These are phyloP conservation scores for Pachysolen tannophilus DNA, from an alignment of 805 yeast genomes.

Conservation along the genomic window DNA sequence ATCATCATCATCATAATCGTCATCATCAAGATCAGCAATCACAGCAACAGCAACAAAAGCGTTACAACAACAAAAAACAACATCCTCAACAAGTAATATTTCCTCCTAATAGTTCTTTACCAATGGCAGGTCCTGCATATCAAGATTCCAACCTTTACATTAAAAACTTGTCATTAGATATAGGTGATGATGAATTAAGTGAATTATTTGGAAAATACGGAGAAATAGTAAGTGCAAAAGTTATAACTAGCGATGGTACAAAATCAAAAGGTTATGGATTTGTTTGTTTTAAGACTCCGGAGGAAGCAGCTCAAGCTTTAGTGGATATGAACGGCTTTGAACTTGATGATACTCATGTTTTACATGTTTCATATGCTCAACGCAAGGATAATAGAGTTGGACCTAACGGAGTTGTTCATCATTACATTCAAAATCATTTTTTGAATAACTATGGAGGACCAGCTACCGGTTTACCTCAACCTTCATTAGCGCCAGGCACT, in stretches of 20 bases:
- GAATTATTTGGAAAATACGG: slow-evolving; percentile 40
- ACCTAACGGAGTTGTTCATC: slow-evolving; percentile 22
- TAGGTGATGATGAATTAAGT: slow-evolving; percentile 45
- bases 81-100: slow-evolving; percentile 5
- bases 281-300: slow-evolving; percentile 61
- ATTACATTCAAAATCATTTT: slow-evolving; percentile 26
- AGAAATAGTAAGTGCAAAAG: slow-evolving; percentile 43
- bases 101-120: too few species aligned
- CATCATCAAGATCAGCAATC: slow-evolving; percentile 10
- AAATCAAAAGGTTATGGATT: slow-evolving; percentile 74
- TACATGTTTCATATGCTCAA: slow-evolving; percentile 73
- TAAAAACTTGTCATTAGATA: slow-evolving; percentile 48
- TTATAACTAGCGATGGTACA: slow-evolving; percentile 42
- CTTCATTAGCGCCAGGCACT: background rate
- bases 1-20: background rate
- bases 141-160: slow-evolving; percentile 73
- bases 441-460: background rate
- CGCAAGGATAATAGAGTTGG: slow-evolving; percentile 49
- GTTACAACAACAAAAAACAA: background rate
- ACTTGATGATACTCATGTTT: slow-evolving; percentile 37
- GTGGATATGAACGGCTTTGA: slow-evolving; percentile 52
- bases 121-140: slow-evolving; percentile 36
- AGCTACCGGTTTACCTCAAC: background rate
- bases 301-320: slow-evolving; percentile 63
- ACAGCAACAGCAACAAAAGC: slow-evolving; percentile 6